Evolutionary conservation across 768 basidiomycete species (phyloP).

Genomic region (Kwoniella heveanensis): DNA sequence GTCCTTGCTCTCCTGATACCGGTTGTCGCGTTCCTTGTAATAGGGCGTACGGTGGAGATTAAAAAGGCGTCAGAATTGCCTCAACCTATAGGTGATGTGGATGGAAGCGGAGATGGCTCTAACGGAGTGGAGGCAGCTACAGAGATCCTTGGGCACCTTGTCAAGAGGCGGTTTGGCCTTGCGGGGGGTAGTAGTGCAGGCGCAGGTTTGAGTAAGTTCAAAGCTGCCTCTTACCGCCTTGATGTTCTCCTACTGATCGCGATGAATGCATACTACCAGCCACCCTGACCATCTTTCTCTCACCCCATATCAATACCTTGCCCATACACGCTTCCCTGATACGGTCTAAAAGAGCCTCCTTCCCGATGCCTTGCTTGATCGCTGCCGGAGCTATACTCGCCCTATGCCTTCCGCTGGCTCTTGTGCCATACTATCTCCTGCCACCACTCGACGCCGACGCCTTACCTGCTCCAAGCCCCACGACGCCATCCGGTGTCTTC

Average conservation of each 20-base stretch:
- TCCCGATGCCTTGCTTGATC: conserved; percentile 47
- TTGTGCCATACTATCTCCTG: conserved; percentile 55
- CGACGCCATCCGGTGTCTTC: conserved; percentile 40
- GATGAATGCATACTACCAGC: conserved; percentile 25
- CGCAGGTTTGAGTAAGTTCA: conserved; percentile 51
- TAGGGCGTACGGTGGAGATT: conserved; percentile 54
- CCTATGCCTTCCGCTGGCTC: conserved; percentile 47
- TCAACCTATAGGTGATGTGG: conserved; percentile 3
- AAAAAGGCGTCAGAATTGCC: conserved; percentile 40
- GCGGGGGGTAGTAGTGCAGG: conserved; percentile 42
- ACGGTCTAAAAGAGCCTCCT: conserved; percentile 45
- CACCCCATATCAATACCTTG: conserved; percentile 52
- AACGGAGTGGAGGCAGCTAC: conserved; percentile 6
- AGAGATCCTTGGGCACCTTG: conserved; percentile 11
- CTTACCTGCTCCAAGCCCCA: conserved; percentile 16
- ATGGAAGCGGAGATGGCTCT: background rate
- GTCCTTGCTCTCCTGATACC: conserved; percentile 46
- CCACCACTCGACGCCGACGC: conserved; percentile 20
- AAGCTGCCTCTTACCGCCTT: too few species aligned
- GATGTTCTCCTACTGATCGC: background rate
- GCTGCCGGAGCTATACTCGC: conserved; percentile 39
- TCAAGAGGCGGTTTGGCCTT: conserved; percentile 28
- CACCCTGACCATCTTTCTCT: conserved; percentile 48
- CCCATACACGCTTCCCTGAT: conserved; percentile 46
- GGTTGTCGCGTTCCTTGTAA: conserved; percentile 49